phyloP scores from a whole-genome alignment of 78 protist genomes.

The Dictyostelium purpureum region DNA sequence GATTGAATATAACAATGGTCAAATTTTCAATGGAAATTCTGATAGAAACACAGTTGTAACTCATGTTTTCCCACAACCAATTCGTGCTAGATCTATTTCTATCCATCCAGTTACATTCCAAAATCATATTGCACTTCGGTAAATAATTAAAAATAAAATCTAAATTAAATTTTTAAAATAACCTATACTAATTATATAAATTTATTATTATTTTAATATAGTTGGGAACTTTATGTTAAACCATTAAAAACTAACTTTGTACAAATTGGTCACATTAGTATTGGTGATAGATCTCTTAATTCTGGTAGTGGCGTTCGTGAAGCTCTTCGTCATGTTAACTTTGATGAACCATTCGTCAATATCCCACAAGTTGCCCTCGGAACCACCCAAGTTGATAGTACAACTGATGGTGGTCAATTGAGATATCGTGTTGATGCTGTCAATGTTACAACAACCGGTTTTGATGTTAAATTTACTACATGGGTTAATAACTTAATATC shows the following conservation, averaged over 20 bases:
- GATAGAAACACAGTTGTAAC: slow-evolving; percentile 41
- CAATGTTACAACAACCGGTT: background rate
- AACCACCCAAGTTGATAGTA: background rate
- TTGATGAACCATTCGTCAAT: background rate
- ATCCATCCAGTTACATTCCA: slow-evolving; percentile 26
- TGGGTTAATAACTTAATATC: background rate
- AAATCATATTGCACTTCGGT: slow-evolving; percentile 6
- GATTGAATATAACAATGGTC: slow-evolving; percentile 15
- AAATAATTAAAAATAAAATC: background rate
- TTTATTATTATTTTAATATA: too few relatives aligned
- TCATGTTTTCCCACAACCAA: background rate
- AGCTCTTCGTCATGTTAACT: background rate
- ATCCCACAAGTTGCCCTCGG: background rate
- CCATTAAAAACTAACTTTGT: slow-evolving; percentile 5
- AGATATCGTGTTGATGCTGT: background rate
- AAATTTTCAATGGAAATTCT: slow-evolving; percentile 5
- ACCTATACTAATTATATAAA: too few relatives aligned
- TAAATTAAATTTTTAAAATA: background rate
- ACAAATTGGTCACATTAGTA: background rate
- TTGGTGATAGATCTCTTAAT: slow-evolving; percentile 3
- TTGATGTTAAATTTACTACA: background rate
- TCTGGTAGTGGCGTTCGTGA: background rate
- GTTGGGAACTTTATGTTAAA: background rate
- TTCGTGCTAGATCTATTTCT: slow-evolving; percentile 6
- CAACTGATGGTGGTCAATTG: slow-evolving; percentile 5